Conservation (phyloP, 1,139 yeast species). For the Hemisphaericaspora subhashii region DNA sequence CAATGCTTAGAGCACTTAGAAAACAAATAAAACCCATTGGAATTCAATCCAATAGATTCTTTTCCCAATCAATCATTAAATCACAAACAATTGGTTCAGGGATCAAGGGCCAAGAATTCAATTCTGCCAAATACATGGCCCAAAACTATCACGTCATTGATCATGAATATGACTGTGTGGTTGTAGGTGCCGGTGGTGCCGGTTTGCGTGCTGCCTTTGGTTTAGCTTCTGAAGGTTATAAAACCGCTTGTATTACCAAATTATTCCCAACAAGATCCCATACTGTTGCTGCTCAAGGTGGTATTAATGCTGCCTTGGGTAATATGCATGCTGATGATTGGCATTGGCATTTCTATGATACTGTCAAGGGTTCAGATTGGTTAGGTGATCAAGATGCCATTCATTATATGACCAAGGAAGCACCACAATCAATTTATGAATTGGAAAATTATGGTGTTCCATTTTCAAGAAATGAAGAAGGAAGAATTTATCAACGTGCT, state of each 20-base stretch:
- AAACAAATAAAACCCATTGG: neutral
- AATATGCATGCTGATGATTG: conserved; percentile 98
- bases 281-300: conserved; percentile 99
- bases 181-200: conserved; percentile 99
- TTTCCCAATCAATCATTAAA: conserved; percentile 30
- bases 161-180: conserved; percentile 97
- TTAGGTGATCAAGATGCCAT: conserved; percentile 99
- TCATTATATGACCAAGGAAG: conserved; percentile 98
- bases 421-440: conserved; percentile 93
- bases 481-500: conserved; percentile 97
- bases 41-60: conserved; percentile 16
- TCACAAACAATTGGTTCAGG: conserved; percentile 43
- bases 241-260: conserved; percentile 96
- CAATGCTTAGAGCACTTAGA: conserved; percentile 2
- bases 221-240: conserved; percentile 93
- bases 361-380: conserved; percentile 99
- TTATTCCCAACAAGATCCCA: conserved; percentile 98
- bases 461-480: conserved; percentile 95
- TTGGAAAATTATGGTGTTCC: conserved; percentile 98
- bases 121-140: conserved; percentile 54
- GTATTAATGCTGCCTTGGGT: conserved; percentile 96
- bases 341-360: conserved; percentile 99
- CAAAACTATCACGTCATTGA: conserved; percentile 89
- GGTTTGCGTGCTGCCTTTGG: conserved; percentile 99
- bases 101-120: conserved; percentile 51